phyloP scores from a whole-genome alignment of 306 rosid species.

The Nissolia schottii region DNA sequence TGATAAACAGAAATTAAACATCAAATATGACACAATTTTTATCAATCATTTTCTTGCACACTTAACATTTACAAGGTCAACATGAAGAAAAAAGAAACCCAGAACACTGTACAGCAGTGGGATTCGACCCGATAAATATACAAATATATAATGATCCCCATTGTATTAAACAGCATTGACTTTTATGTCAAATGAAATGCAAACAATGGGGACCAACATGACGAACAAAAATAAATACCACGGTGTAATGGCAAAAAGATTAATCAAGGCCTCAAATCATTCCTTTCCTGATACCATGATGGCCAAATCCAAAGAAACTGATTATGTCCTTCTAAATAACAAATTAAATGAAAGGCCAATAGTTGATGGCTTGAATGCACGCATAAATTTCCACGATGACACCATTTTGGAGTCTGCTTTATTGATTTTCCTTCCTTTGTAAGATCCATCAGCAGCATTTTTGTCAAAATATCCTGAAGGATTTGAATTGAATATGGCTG shows the following conservation, averaged over 20 bases:
- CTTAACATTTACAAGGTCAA: neutral
- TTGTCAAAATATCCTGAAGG: slow-evolving; percentile 43
- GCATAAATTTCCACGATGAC: slow-evolving; percentile 63
- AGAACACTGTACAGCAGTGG: slow-evolving; percentile 36
- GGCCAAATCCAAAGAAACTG: slow-evolving; percentile 25
- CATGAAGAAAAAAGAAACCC: neutral
- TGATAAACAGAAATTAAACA: neutral
- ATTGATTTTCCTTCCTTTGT: slow-evolving; percentile 42
- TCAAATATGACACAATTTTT: neutral
- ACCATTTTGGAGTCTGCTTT: slow-evolving; percentile 38
- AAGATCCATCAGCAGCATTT: slow-evolving; percentile 44
- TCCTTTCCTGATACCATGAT: slow-evolving; percentile 26
- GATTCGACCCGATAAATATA: slow-evolving; percentile 26
- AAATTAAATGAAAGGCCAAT: slow-evolving; percentile 54
- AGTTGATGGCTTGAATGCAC: slow-evolving; percentile 66
- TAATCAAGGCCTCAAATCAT: neutral
- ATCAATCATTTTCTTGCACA: neutral
- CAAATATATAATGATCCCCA: slow-evolving; percentile 23
- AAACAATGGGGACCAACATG: slow-evolving; percentile 32
- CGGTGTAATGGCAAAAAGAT: slow-evolving; percentile 23
- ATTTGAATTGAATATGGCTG: slow-evolving; percentile 49
- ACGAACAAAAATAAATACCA: slow-evolving; percentile 25
- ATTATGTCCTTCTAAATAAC: slow-evolving; percentile 51
- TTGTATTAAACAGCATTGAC: slow-evolving; percentile 30
- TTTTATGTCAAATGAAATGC: slow-evolving; percentile 22